phyloP scores from a whole-genome alignment of 352 stramenopile genomes.

The Globisporangium ultimum region DNA sequence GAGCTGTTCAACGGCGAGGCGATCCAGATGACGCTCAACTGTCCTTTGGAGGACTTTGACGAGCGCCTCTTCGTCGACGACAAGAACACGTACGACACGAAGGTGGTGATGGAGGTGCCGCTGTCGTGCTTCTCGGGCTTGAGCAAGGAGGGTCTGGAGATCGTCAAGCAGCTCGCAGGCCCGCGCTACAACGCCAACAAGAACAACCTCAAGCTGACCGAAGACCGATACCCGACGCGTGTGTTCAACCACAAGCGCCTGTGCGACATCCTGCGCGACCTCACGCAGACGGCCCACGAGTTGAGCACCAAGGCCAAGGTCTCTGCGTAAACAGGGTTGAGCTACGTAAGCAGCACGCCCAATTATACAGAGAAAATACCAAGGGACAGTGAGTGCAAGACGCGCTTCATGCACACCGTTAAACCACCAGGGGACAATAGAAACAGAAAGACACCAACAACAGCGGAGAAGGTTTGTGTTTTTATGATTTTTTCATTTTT shows the following conservation, averaged over 20 bases:
- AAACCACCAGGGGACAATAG: neutral
- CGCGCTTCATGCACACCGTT: neutral
- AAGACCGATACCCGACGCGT: conserved; percentile 74
- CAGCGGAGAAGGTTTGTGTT: neutral
- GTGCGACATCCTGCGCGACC: conserved; percentile 76
- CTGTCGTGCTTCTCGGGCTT: conserved; percentile 62
- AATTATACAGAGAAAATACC: conserved; percentile 10
- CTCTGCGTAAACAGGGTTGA: conserved; percentile 13
- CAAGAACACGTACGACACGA: conserved; percentile 78
- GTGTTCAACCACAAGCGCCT: conserved; percentile 86
- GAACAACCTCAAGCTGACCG: conserved; percentile 71
- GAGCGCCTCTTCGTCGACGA: conserved; percentile 78
- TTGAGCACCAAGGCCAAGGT: conserved; percentile 40
- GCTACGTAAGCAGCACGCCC: conserved; percentile 4
- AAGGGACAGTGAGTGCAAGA: conserved; percentile 3
- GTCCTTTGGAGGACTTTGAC: conserved; percentile 78
- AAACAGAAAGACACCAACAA: neutral
- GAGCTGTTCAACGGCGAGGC: conserved; percentile 58
- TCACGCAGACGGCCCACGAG: conserved; percentile 67
- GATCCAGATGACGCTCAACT: conserved; percentile 77
- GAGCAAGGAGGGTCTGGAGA: conserved; percentile 36
- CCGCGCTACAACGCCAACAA: conserved; percentile 80
- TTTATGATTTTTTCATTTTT: conserved; percentile 4
- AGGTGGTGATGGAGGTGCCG: conserved; percentile 78
- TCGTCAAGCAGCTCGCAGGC: conserved; percentile 67